Evolutionary conservation across 805 yeast genomes (phyloP), one percentile per base, ranked within the genome.

Genomic region (Blastobotrys peoriensis): DNA sequence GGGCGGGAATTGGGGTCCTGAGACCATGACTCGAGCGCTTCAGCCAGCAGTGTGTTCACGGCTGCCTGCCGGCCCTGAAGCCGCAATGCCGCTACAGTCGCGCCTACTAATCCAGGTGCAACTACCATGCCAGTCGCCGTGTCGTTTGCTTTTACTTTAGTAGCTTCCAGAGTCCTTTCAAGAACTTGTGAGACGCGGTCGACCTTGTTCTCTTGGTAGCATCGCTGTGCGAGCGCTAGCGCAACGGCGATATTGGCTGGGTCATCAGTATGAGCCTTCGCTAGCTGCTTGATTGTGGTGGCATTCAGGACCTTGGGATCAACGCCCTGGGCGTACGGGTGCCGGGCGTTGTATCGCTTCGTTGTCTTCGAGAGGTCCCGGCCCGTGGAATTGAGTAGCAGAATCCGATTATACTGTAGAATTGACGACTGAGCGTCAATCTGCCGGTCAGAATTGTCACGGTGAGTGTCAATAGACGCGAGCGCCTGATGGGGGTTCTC

Each of bases 31-130:
- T 61, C 58, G 46, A 59, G 56, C 16, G 71, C 56, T 18, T 54
- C 52, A 4, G 51, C 40, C 38, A 74, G 61, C 16, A 73, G 54
- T 2, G 55, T 56, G 1, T 49, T 43, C 19, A 65, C 66, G 39
- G 64, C 58, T 37, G 58, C 57, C 22, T 58, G 58, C 38, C 73
- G 64, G 36, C 74, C 71, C 36, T 70, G 59, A 9, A 59, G 48
- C 49, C 76, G 81, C 57, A 74, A 77, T 4, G 81, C 55, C 10
- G 75, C 66, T 6, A 74, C 65, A 22, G 79, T 60, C 3, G 73
- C 62, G 21, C 78, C 76, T 33, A 74, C 65, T 37, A 82, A 57
- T 3, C 76, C 75, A 2, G 85, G 81, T 3, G 54, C 45, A 3
- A 58, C 36, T 20, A 50, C 45, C 33, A 20, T 33, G 5, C n/a